Evolutionary conservation across 441 rosid genomes (phyloP).

Genomic region (Cnidoscolus chayamansa): DNA sequence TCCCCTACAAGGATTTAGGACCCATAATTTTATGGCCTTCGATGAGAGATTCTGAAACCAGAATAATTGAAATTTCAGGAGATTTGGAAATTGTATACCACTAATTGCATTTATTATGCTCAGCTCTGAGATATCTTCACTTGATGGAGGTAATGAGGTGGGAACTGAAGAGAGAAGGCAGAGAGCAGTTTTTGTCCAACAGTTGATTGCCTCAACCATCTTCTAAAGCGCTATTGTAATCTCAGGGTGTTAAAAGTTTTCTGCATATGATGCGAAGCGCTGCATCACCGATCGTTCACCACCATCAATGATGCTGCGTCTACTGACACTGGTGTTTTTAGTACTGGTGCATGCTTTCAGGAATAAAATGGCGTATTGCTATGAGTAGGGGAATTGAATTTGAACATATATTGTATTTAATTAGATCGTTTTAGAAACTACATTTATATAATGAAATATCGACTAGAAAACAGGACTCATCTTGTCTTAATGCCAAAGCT

Average conservation of each 20-base stretch:
- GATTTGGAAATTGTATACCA: not conserved
- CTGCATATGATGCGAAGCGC: constrained; percentile 16
- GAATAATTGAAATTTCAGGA: not conserved
- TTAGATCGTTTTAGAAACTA: constrained; percentile 14
- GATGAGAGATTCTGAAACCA: not conserved
- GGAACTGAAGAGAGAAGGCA: constrained; percentile 41
- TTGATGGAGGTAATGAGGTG: constrained; percentile 24
- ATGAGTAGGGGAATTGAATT: not conserved
- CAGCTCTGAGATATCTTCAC: constrained; percentile 28
- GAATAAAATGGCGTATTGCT: not conserved
- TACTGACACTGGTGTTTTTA: constrained; percentile 16
- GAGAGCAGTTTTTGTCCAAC: constrained; percentile 46
- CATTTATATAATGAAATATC: not conserved
- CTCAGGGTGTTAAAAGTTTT: constrained; percentile 2
- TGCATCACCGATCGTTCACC: not conserved
- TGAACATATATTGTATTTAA: not conserved
- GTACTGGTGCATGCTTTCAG: constrained; percentile 23
- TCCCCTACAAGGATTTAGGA: not conserved
- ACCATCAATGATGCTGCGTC: not conserved
- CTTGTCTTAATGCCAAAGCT: not conserved
- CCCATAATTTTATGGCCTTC: not conserved
- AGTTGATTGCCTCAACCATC: constrained; percentile 46
- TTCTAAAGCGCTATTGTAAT: constrained; percentile 28
- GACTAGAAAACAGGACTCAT: not conserved
- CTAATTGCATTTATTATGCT: constrained; percentile 11